Conservation (phyloP, 1,284 basidiomycete species). For the Vanrija humicola region DNA sequence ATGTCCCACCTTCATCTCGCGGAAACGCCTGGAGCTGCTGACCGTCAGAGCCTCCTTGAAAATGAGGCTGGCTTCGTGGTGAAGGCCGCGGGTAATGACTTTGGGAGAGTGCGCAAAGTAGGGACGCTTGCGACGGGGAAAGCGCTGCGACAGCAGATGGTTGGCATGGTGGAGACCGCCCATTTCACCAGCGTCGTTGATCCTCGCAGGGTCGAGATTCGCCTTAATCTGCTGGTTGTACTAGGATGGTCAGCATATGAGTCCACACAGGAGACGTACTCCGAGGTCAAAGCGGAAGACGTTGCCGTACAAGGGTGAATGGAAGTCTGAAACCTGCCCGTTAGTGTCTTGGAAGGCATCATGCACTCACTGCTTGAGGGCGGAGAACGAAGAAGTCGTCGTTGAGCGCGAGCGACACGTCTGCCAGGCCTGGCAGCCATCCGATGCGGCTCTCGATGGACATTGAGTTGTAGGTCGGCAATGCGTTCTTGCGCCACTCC, state of each 20-base stretch:
- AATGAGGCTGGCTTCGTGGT: slow-evolving; percentile 45
- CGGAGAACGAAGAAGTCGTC: slow-evolving; percentile 44
- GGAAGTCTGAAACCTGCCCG: slow-evolving; percentile 36
- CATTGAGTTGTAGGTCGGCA: slow-evolving; percentile 48
- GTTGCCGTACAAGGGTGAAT: slow-evolving; percentile 42
- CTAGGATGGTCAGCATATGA: slow-evolving; percentile 5
- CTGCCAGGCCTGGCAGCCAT: slow-evolving; percentile 42
- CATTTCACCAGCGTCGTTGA: slow-evolving; percentile 39
- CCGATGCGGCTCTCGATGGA: slow-evolving; percentile 43
- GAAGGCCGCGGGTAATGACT: slow-evolving; percentile 39
- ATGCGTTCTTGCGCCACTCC: slow-evolving; percentile 34
- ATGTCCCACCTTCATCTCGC: slow-evolving; percentile 34
- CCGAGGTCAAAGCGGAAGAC: slow-evolving; percentile 41
- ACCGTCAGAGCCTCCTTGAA: slow-evolving; percentile 34
- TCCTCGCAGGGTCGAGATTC: slow-evolving; percentile 23
- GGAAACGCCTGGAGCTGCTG: slow-evolving; percentile 35
- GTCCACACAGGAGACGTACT: slow-evolving; percentile 3
- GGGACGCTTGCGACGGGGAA: slow-evolving; percentile 37
- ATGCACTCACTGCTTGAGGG: not conserved
- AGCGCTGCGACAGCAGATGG: slow-evolving; percentile 38
- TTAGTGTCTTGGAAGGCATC: not conserved
- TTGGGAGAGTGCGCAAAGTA: slow-evolving; percentile 46
- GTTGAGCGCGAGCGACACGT: slow-evolving; percentile 38
- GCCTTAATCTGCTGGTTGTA: slow-evolving; percentile 39
- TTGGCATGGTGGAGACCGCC: slow-evolving; percentile 46